A percentile compares a stretch with the other conserved stretches of the same genome.
phyloP scores from a whole-genome alignment of 768 basidiomycete species.

The Russula virescens region DNA sequence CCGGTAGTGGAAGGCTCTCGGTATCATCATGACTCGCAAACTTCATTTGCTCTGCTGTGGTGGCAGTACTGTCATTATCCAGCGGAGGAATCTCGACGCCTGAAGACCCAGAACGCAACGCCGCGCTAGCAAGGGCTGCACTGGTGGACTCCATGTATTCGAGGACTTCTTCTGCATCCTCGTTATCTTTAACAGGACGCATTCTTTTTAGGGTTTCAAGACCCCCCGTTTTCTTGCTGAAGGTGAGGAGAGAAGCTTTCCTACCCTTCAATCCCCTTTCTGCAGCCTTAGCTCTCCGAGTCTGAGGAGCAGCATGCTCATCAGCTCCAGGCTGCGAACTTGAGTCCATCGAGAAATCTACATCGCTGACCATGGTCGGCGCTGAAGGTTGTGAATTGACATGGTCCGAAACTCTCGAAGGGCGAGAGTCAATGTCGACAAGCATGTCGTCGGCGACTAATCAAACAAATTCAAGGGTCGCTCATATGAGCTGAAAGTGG shows the following conservation, averaged over 20 bases:
- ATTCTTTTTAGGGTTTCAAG: conserved; percentile 11
- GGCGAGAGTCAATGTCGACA: background rate
- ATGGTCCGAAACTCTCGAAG: background rate
- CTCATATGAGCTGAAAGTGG: background rate
- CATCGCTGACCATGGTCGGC: background rate
- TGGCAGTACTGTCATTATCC: background rate
- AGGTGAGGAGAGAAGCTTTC: conserved; percentile 5
- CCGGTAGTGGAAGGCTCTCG: background rate
- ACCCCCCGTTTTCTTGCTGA: conserved; percentile 10
- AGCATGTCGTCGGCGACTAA: background rate
- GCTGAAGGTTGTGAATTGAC: background rate
- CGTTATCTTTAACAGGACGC: background rate
- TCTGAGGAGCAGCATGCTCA: background rate
- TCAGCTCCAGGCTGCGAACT: background rate
- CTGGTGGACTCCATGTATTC: conserved; percentile 14
- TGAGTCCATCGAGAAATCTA: background rate
- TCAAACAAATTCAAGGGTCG: background rate
- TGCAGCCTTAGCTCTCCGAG: background rate
- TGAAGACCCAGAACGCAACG: background rate
- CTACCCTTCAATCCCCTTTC: background rate
- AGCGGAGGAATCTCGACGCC: background rate
- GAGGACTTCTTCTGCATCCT: conserved; percentile 11
- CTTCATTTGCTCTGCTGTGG: background rate
- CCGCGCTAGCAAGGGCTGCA: background rate
- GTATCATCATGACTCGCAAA: background rate